Base-by-base conservation (phyloP, 345 rosid species). In the Dimocarpus longan region DNA sequence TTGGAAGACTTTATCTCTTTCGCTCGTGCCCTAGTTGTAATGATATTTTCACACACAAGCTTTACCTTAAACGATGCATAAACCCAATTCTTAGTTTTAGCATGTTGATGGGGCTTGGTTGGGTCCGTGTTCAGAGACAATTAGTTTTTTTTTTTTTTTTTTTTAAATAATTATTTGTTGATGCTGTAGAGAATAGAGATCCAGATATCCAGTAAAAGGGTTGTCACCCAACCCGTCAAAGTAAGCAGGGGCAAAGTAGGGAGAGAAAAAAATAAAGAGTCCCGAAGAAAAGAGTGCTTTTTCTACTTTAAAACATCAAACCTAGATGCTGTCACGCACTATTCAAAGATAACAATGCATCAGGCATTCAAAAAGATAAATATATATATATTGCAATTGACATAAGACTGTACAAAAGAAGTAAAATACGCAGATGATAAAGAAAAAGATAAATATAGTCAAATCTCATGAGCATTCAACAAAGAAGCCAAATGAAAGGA, bases 1-100 rank as follows among this genome's bases (percentile, higher is more conserved):
- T 39, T 4, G 16, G 32, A 13, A 10, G 22, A 64, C 79, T 84
- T 82, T 82, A 8, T 70, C 57, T 79, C 77, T 42, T 74, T 70
- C 65, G 76, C 80, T 42, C 78, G 77, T 81, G 80, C 82, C 64
- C 62, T 15, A 19, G 73, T 68, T 82, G 85, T 72, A 72, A 82
- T 78, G 59, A 84, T 84, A 79, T 66, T 26, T 76, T 63, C 71
- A 56, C 78, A 71, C 81, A 69, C 76, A 70, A 66, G 76, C 52
- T 72, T 78, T 64, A 79, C 82, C 76, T 46, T 42, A 77, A 81
- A 81, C 71, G 79, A 83, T 68, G 85, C 80, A 64, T 68, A 50
- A 73, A 50, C 22, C 63, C 73, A 65, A 4, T 48, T 52, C 70
- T 15, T 50, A 4, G 19, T 50, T 50, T 50, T 43, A 43, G 10